Evolutionary conservation across 2,329 filamentous ascomycete genomes (phyloP).

Genomic region (Fusarium domesticum): DNA sequence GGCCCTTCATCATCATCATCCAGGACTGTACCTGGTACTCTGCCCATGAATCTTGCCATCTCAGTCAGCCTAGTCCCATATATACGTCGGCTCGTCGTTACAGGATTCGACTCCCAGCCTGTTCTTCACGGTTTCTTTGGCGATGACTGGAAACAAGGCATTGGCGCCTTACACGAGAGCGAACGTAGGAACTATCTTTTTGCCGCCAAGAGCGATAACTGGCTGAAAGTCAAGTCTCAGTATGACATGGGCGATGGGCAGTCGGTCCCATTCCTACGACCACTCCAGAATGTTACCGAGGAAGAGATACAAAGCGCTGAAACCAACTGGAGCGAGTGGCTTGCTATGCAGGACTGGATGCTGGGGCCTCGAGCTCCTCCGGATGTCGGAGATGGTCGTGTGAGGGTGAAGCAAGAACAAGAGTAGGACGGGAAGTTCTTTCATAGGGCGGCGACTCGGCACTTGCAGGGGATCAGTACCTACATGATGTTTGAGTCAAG

Average conservation of each 20-base stretch:
- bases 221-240: conserved; percentile 82
- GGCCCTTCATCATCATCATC: conserved; percentile 28
- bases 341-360: conserved; percentile 99
- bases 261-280: conserved; percentile 80
- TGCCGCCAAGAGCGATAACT: conserved; percentile 86
- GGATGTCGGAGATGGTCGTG: conserved; percentile 28
- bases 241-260: conserved; percentile 87
- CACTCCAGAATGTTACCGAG: conserved; percentile 72
- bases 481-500: conserved; percentile 1
- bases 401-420: conserved; percentile 33
- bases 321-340: conserved; percentile 86
- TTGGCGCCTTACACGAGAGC: conserved; percentile 80
- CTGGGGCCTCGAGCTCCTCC: conserved; percentile 72
- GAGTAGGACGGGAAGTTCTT: conserved; percentile 3
- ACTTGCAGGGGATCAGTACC: conserved; percentile 15
- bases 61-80: conserved; percentile 77
- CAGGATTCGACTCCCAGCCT: conserved; percentile 80
- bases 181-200: conserved; percentile 95
- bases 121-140: conserved; percentile 96
- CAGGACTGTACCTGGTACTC: conserved; percentile 21
- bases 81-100: conserved; percentile 83
- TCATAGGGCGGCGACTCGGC: not conserved
- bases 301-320: conserved; percentile 82
- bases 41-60: conserved; percentile 24
- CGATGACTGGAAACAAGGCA: conserved; percentile 80